Conservation (phyloP, 2,329 filamentous ascomycete species). For the Hypoxylon sp. region DNA sequence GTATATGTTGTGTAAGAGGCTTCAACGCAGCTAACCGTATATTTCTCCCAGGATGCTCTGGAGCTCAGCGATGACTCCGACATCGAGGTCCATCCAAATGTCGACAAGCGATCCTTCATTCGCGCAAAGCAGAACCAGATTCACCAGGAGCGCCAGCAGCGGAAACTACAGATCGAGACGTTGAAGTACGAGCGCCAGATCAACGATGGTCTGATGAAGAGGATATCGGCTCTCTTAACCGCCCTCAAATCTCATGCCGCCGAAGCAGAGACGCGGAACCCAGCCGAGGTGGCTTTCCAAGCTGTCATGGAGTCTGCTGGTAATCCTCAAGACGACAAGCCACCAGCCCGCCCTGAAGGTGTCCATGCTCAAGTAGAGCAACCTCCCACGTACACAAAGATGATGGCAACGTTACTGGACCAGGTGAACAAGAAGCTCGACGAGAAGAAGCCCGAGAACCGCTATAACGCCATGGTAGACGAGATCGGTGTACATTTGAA, state of each 20-base stretch:
- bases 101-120: conserved; percentile 98
- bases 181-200: conserved; percentile 91
- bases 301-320: conserved; percentile 84
- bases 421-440: conserved; percentile 88
- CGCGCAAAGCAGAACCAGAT: conserved; percentile 98
- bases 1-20: not conserved
- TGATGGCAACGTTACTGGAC: conserved; percentile 97
- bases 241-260: conserved; percentile 78
- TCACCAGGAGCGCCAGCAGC: conserved; percentile 86
- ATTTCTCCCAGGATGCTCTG: conserved; percentile 74
- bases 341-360: conserved; percentile 77
- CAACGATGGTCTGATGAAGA: conserved; percentile 87
- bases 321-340: conserved; percentile 76
- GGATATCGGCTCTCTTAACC: conserved; percentile 80
- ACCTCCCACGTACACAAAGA: conserved; percentile 89
- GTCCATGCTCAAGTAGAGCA: conserved; percentile 78
- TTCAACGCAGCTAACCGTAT: conserved; percentile 24
- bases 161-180: conserved; percentile 87
- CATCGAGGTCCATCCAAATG: conserved; percentile 97
- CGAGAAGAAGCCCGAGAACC: conserved; percentile 73
- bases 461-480: conserved; percentile 78
- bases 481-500: conserved; percentile 79
- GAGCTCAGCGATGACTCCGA: conserved; percentile 99
- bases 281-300: conserved; percentile 87
- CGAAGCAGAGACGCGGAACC: conserved; percentile 69